phyloP scores from a whole-genome alignment of 345 rosid species.

The Ceriops tagal region DNA sequence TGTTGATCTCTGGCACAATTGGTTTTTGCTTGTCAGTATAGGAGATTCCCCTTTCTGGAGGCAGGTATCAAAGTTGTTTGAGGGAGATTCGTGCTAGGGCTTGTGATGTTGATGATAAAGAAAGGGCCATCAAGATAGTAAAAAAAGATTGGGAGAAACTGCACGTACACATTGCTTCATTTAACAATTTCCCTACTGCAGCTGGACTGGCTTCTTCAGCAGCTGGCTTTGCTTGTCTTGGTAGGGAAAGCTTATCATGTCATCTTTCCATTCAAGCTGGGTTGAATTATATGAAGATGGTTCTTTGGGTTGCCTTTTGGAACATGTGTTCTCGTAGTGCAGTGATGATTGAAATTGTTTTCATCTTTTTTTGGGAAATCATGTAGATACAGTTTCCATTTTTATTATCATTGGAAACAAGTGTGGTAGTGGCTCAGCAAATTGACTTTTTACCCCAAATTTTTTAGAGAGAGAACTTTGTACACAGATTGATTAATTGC shows the following conservation, averaged over 20 bases:
- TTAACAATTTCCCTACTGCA: conserved; percentile 92
- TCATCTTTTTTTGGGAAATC: no score
- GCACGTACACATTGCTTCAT: conserved; percentile 84
- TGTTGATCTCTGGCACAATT: conserved; percentile 22
- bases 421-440: no score
- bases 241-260: conserved; percentile 27
- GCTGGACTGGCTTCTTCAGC: conserved; percentile 99
- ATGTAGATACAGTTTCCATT: no score
- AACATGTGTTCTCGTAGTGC: no score
- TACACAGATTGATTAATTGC: no score
- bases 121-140: conserved; percentile 64
- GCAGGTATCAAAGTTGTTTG: conserved; percentile 80
- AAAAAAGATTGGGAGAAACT: conserved; percentile 87
- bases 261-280: no score
- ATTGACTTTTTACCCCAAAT: no score
- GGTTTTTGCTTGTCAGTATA: conserved; percentile 41
- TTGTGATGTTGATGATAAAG: conserved; percentile 73
- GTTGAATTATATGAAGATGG: no score
- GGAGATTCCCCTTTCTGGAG: conserved; percentile 94
- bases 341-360: no score
- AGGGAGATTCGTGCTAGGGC: conserved; percentile 81
- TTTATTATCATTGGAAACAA: no score
- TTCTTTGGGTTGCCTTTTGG: no score
- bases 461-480: no score
- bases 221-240: conserved; percentile 97